Conservation (phyloP, 257 asterid genomes). For the Gynochthodes officinalis region DNA sequence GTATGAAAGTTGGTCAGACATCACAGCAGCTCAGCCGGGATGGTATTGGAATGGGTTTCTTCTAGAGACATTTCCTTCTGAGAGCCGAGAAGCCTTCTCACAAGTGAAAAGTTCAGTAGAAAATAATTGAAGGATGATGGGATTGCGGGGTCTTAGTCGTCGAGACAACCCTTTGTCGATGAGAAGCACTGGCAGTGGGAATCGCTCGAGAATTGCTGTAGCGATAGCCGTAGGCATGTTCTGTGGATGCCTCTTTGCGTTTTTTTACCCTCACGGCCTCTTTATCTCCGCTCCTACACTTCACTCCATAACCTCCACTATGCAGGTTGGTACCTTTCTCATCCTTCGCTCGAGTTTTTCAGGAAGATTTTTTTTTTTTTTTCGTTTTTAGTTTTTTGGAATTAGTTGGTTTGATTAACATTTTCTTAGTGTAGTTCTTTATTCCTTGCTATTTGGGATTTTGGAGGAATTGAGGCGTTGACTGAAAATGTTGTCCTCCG, state of each 20-base stretch:
- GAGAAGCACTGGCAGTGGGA: conserved; percentile 36
- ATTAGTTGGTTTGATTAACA: not conserved
- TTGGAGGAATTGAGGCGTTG: not conserved
- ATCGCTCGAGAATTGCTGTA: conserved; percentile 35
- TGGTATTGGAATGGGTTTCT: not conserved
- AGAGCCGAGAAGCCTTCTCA: not conserved
- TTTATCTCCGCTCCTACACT: conserved; percentile 25
- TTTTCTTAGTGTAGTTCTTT: not conserved
- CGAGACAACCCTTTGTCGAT: conserved; percentile 34
- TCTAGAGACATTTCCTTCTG: not conserved
- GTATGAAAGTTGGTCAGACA: not conserved
- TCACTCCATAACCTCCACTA: conserved; percentile 22
- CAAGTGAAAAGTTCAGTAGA: too few relatives aligned
- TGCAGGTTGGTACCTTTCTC: conserved; percentile 31
- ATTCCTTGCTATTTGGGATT: too few relatives aligned
- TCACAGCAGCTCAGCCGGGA: not conserved
- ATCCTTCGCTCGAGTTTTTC: not conserved
- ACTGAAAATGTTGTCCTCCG: not conserved
- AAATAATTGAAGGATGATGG: not conserved
- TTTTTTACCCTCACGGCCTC: conserved; percentile 42
- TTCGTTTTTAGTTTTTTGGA: not conserved
- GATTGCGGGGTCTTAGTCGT: conserved; percentile 31
- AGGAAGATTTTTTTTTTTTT: too few relatives aligned
- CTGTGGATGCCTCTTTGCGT: conserved; percentile 46
- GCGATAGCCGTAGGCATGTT: conserved; percentile 43